Conservation (phyloP, 192 early-diverging fungal species). For the Coemansia asiatica region DNA sequence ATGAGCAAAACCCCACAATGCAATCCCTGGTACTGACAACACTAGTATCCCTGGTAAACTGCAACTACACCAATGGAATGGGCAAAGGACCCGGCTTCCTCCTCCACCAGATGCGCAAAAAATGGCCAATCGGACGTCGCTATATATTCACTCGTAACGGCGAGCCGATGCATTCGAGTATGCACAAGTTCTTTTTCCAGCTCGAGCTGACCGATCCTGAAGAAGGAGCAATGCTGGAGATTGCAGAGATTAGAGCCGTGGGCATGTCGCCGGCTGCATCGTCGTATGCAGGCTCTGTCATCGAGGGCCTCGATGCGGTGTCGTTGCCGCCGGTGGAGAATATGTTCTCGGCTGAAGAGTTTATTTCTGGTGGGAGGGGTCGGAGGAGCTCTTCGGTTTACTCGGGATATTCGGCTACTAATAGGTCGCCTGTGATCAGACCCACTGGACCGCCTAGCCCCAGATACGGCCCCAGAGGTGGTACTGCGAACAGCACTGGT, state of each 20-base stretch:
- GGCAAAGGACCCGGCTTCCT: conserved; percentile 51
- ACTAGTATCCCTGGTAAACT: conserved; percentile 49
- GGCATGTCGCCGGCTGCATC: conserved; percentile 32
- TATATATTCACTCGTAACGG: conserved; percentile 54
- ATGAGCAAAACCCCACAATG: conserved; percentile 27
- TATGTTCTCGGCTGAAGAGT: conserved; percentile 15
- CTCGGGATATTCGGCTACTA: neutral
- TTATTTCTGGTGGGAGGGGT: neutral
- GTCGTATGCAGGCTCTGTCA: conserved; percentile 47
- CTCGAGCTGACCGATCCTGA: conserved; percentile 37
- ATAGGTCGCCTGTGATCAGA: neutral
- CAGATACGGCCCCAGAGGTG: neutral
- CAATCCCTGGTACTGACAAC: conserved; percentile 44
- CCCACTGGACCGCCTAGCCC: neutral
- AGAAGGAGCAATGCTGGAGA: conserved; percentile 27
- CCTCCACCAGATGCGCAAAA: conserved; percentile 50
- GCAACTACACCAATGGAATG: conserved; percentile 42
- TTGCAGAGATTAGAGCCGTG: conserved; percentile 34
- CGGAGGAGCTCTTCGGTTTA: neutral
- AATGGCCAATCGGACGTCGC: conserved; percentile 50
- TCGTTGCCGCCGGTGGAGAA: conserved; percentile 34
- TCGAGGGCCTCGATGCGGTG: conserved; percentile 49
- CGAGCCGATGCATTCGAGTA: conserved; percentile 48
- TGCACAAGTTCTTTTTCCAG: conserved; percentile 56
- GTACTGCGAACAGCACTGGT: neutral